Evolutionary conservation across 345 rosid species (phyloP).

Genomic region (Streptanthus diversifolius): DNA sequence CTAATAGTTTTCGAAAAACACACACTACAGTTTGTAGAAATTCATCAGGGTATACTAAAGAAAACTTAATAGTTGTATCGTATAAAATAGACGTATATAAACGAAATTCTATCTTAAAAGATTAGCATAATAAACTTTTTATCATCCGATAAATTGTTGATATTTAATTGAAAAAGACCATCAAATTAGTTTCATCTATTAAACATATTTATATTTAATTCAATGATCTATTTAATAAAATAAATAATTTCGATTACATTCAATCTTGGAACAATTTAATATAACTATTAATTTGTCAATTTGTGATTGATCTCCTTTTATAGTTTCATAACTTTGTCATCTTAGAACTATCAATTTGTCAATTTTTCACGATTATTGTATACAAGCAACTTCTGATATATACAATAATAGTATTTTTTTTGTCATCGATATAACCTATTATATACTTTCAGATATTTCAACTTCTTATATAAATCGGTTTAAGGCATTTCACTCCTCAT

Average conservation of each 20-base stretch:
- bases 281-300: too few species aligned
- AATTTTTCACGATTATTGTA: too few species aligned
- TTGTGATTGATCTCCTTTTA: too few species aligned
- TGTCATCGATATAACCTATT: too few species aligned
- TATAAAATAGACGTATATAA: not conserved
- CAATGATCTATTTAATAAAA: not conserved
- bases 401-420: too few species aligned
- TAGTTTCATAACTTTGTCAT: not conserved
- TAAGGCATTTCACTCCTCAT: not conserved
- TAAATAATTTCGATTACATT: too few species aligned
- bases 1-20: not conserved
- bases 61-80: not conserved
- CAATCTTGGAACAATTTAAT: too few species aligned
- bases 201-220: not conserved
- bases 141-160: not conserved
- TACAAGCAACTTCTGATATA: too few species aligned
- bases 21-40: not conserved
- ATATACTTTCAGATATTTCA: too few species aligned
- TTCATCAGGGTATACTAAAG: not conserved
- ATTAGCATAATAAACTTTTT: not conserved
- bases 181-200: not conserved
- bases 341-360: too few species aligned
- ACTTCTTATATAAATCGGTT: too few species aligned
- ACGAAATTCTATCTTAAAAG: not conserved
- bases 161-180: not conserved